Conservation (phyloP, 2,329 filamentous ascomycete genomes). For the Talaromyces sp. region DNA sequence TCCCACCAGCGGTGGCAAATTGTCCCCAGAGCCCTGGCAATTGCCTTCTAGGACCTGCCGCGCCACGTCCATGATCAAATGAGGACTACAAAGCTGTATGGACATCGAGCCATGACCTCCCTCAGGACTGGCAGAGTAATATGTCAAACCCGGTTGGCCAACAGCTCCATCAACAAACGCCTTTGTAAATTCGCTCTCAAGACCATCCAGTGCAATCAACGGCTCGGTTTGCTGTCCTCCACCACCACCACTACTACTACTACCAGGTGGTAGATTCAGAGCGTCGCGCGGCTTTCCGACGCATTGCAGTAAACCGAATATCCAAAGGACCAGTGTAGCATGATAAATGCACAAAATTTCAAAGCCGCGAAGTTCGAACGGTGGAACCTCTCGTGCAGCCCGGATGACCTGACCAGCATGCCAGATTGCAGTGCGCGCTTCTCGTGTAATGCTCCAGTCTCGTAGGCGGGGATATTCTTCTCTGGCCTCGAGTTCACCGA, state of each 20-base stretch:
- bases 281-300: neutral
- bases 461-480: neutral
- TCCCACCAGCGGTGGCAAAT: neutral
- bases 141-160: neutral
- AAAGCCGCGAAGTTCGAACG: neutral
- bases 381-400: neutral
- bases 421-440: neutral
- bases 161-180: neutral
- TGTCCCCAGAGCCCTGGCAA: neutral
- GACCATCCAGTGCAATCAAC: neutral
- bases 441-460: neutral
- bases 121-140: neutral
- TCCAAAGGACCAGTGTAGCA: neutral
- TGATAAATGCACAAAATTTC: neutral
- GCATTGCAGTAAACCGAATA: neutral
- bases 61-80: neutral
- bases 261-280: neutral
- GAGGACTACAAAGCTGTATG: neutral
- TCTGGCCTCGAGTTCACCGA: neutral
- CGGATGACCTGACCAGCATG: neutral
- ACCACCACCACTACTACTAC: neutral
- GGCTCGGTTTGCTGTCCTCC: neutral
- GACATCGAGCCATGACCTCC: neutral
- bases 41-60: neutral
- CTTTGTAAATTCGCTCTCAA: neutral